Conservation (phyloP, 495 filamentous ascomycete species). For the Daldinia loculata region DNA sequence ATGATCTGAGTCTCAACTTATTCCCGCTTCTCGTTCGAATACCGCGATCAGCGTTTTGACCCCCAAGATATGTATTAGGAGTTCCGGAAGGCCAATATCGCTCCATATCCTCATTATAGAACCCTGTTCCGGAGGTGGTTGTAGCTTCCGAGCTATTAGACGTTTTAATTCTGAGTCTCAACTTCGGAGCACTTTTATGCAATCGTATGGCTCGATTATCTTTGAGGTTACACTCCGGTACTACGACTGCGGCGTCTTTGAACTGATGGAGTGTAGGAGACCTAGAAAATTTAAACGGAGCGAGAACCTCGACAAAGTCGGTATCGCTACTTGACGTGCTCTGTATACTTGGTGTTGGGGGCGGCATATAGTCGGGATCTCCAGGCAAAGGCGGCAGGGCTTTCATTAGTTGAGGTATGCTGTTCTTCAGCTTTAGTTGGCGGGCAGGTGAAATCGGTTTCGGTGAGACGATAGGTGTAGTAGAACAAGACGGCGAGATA, state of each 20-base stretch:
- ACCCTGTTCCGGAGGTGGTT: background rate
- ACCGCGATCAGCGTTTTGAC: background rate
- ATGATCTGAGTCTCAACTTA: constrained; percentile 42
- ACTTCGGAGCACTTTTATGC: constrained; percentile 42
- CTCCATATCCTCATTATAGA: constrained; percentile 3
- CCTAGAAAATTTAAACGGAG: constrained; percentile 33
- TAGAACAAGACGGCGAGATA: constrained; percentile 42
- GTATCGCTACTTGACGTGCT: constrained; percentile 33
- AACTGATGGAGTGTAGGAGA: constrained; percentile 10
- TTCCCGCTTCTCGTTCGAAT: constrained; percentile 27
- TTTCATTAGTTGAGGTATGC: constrained; percentile 62
- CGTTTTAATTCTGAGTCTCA: constrained; percentile 48
- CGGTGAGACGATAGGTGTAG: constrained; percentile 51
- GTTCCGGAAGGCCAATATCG: background rate
- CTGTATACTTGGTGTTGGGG: constrained; percentile 32
- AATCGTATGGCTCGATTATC: background rate
- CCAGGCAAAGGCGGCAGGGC: constrained; percentile 56
- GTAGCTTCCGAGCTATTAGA: constrained; percentile 32
- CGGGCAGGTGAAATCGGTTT: constrained; percentile 58
- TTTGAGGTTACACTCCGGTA: background rate
- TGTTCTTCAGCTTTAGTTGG: constrained; percentile 58
- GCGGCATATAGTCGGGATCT: constrained; percentile 35
- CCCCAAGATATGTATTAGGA: constrained; percentile 8
- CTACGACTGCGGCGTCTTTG: background rate
- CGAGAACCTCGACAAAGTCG: constrained; percentile 40